Conservation (phyloP, 768 basidiomycete genomes). For the Strobilomyces echinocephalus region DNA sequence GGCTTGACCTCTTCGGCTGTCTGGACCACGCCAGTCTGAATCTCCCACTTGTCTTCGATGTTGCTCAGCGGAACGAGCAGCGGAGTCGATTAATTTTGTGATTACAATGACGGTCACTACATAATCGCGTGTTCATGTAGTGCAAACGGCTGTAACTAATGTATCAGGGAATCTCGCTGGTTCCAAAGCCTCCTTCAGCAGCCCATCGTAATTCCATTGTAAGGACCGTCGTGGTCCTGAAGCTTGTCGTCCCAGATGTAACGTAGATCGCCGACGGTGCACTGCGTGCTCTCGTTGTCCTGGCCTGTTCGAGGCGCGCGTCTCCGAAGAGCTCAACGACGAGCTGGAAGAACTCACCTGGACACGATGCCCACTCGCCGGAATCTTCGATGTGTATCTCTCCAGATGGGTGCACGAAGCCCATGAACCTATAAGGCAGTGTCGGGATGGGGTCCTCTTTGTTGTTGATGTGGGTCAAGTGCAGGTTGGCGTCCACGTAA, state of each 20-base stretch:
- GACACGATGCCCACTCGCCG: slow-evolving; percentile 50
- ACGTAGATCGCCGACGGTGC: slow-evolving; percentile 21
- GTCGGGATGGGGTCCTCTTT: slow-evolving; percentile 37
- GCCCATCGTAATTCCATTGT: slow-evolving; percentile 27
- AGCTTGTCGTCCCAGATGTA: slow-evolving; percentile 41
- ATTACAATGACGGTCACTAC: too few relatives aligned
- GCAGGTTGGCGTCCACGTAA: slow-evolving; percentile 44
- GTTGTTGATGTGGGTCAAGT: slow-evolving; percentile 55
- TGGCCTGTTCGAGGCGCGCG: slow-evolving; percentile 32
- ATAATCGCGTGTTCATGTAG: too few relatives aligned
- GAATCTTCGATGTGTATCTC: slow-evolving; percentile 44
- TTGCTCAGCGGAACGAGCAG: too few relatives aligned
- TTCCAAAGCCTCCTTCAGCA: slow-evolving; percentile 9
- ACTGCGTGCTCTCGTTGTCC: slow-evolving; percentile 48
- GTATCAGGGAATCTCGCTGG: not conserved
- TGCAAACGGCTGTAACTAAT: too few relatives aligned
- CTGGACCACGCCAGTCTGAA: too few relatives aligned
- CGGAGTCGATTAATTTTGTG: too few relatives aligned
- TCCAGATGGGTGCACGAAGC: slow-evolving; percentile 37
- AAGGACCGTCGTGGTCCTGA: slow-evolving; percentile 44
- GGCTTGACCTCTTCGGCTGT: too few relatives aligned
- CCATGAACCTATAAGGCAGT: slow-evolving; percentile 33
- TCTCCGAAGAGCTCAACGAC: not conserved
- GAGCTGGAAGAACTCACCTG: slow-evolving; percentile 31
- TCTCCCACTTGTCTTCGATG: too few relatives aligned